phyloP scores from a whole-genome alignment of 805 yeast species.

The Ogataea minuta region DNA sequence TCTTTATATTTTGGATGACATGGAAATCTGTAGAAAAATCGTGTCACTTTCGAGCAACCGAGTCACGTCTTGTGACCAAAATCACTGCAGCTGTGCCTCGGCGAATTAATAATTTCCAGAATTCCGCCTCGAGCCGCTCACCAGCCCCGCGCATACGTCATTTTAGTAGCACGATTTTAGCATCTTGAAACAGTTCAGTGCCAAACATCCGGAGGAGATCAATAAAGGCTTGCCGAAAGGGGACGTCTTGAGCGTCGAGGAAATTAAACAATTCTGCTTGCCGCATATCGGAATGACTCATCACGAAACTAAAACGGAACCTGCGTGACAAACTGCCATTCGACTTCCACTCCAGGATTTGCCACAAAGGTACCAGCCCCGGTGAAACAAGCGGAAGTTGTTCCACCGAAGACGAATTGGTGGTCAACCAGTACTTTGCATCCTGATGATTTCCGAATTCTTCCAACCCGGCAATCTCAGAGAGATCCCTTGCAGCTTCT shows the following conservation, averaged over 20 bases:
- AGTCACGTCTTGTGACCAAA: conserved; percentile 6
- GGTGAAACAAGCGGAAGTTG: conserved; percentile 42
- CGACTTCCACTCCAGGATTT: conserved; percentile 38
- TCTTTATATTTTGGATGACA: conserved; percentile 1
- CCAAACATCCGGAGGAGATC: conserved; percentile 47
- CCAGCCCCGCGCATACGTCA: conserved; percentile 11
- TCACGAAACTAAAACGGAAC: conserved; percentile 7
- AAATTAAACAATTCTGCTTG: conserved; percentile 5
- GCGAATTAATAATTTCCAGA: conserved; percentile 5
- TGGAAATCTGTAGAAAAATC: conserved; percentile 3
- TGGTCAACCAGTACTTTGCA: conserved; percentile 14
- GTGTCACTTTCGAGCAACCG: conserved; percentile 6
- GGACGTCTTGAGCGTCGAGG: conserved; percentile 12
- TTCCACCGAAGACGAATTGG: conserved; percentile 24
- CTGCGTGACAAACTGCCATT: conserved; percentile 23
- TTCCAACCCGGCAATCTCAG: conserved; percentile 10
- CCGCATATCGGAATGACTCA: conserved; percentile 1
- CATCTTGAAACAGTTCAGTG: conserved; percentile 29
- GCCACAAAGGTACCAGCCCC: conserved; percentile 49
- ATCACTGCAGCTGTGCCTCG: conserved; percentile 1
- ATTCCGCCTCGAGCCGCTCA: conserved; percentile 9
- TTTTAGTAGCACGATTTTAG: conserved; percentile 24
- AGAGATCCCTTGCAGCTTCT: conserved; percentile 6
- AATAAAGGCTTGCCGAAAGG: conserved; percentile 31
- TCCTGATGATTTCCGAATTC: conserved; percentile 17